Conservation (phyloP, 768 basidiomycete species). For the Suillus hirtellus region DNA sequence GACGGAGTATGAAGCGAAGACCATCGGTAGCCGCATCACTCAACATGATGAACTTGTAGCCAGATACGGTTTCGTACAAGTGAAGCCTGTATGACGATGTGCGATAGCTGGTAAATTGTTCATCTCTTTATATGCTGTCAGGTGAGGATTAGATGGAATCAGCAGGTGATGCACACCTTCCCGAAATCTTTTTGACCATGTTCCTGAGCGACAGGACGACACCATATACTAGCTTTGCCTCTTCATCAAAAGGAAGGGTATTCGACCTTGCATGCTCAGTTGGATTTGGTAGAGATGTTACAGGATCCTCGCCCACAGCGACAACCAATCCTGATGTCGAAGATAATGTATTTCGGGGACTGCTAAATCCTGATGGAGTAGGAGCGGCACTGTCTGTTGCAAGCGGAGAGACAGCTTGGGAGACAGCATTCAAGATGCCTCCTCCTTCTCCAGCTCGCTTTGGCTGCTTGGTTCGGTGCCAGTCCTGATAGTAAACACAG, state of each 20-base stretch:
- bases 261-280: slow-evolving; percentile 34
- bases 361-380: slow-evolving; percentile 44
- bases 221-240: slow-evolving; percentile 96
- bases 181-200: slow-evolving; percentile 94
- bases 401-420: slow-evolving; percentile 57
- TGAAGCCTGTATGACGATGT: slow-evolving; percentile 94
- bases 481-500: slow-evolving; percentile 95
- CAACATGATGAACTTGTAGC: slow-evolving; percentile 95
- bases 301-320: slow-evolving; percentile 51
- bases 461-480: slow-evolving; percentile 78
- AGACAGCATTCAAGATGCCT: slow-evolving; percentile 77
- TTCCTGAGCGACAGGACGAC: slow-evolving; percentile 88
- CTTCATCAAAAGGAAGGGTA: slow-evolving; percentile 90
- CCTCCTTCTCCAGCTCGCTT: slow-evolving; percentile 67
- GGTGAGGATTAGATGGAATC: slow-evolving; percentile 2
- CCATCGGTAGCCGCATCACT: slow-evolving; percentile 85
- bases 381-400: slow-evolving; percentile 32
- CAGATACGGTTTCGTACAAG: slow-evolving; percentile 86
- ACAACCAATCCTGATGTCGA: slow-evolving; percentile 69
- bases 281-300: slow-evolving; percentile 19
- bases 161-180: slow-evolving; percentile 51
- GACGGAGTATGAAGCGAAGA: slow-evolving; percentile 77
- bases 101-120: slow-evolving; percentile 86
- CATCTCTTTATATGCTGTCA: slow-evolving; percentile 56
- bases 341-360: slow-evolving; percentile 66